Base-by-base conservation (phyloP, 352 stramenopile species). In the Porosira glacialis region DNA sequence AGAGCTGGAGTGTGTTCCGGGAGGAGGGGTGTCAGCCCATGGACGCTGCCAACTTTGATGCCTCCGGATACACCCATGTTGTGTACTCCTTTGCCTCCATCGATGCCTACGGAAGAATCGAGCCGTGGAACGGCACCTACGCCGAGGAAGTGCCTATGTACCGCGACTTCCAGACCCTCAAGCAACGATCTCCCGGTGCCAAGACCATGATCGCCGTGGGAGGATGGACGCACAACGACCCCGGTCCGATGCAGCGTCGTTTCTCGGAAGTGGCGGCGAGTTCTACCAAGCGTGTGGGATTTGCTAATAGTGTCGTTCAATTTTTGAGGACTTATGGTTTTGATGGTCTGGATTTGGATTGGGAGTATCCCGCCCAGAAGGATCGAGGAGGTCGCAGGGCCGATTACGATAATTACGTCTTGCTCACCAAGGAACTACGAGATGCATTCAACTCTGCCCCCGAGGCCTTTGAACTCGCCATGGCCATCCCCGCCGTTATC, bases 21-120 rank as follows among this genome's bases (percentile, higher is more conserved):
- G 27, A 75, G 5, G 68, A 83, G 52, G 59, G 43, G 15, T 84
- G 75, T 51, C 80, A 84, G 36, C 60, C 56, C 4, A 80, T 80
- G 38, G 73, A 43, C 27, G 61, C 64, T 3, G 39, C 55, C 13
- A 65, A 48, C n/a, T 80, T 84, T 19, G 75, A 84, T 70, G 69
- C 75, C 41, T 80, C 75, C 15, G 78, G 69, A 0, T 84, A 84
- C 57, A 84, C 69, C 31, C 69, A 84, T 33, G 55, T 80, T 19
- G 52, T 84, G 19, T 84, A 75, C 61, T 75, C 69, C n/a, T 84
- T 84, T 35, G 75, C 69, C 26, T 72, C 59, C 11, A 77, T 83
- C 36, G 75, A 68, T 41, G 17, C 26, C 7, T 39, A 43, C 19
- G 62, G 67, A 2, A 76, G 52, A 13, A 50, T 83, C 28, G 75